phyloP scores from a whole-genome alignment of 2,329 filamentous ascomycete species.

The Dactylella cylindrospora region DNA sequence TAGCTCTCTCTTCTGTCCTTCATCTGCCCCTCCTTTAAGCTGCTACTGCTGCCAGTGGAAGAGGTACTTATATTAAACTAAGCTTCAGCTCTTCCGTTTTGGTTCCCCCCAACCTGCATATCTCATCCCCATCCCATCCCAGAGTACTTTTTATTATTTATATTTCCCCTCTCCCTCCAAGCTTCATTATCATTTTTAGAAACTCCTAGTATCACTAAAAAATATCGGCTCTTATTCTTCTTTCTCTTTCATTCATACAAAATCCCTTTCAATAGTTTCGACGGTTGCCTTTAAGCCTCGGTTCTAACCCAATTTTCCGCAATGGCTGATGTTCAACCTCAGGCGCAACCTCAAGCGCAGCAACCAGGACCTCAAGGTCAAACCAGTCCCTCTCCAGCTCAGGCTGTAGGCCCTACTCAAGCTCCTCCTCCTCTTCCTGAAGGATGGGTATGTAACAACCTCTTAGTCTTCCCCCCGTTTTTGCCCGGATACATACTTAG shows the following conservation, averaged over 20 bases:
- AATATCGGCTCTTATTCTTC: no score
- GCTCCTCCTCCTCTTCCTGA: slow-evolving; percentile 47
- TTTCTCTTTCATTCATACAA: no score
- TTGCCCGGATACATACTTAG: not conserved
- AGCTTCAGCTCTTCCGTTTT: no score
- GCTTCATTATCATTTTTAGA: no score
- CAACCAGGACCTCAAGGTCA: slow-evolving; percentile 29
- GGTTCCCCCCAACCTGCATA: not conserved
- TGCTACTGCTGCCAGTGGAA: no score
- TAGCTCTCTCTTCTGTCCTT: no score
- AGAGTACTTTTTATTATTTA: no score
- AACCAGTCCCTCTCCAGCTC: slow-evolving; percentile 45
- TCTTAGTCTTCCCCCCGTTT: not conserved
- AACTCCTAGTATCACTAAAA: no score
- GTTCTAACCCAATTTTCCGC: not conserved
- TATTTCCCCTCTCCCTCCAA: not conserved
- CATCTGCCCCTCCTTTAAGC: no score
- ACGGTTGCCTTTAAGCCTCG: no score
- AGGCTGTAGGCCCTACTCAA: slow-evolving; percentile 47
- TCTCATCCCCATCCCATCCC: not conserved
- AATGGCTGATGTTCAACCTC: slow-evolving; percentile 34
- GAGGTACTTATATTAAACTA: no score
- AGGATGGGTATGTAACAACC: slow-evolving; percentile 45
- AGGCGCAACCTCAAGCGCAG: slow-evolving; percentile 29
- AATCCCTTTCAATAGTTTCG: no score